These are phyloP conservation scores for Trichosporon sp. DNA, from an alignment of 1,284 basidiomycete genomes.

Conservation along the genomic window DNA sequence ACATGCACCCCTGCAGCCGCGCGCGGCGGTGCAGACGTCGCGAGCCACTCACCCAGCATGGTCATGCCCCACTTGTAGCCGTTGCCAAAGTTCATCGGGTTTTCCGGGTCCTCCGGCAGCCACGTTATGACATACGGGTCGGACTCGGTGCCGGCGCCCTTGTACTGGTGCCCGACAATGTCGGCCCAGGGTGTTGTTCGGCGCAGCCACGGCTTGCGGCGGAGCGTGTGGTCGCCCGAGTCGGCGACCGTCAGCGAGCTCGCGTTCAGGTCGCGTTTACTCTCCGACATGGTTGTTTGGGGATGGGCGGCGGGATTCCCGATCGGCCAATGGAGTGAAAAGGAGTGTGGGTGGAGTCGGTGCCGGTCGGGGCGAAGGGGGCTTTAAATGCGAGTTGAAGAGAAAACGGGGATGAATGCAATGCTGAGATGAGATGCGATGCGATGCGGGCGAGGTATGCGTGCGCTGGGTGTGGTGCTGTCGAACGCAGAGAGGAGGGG, in stretches of 20 bases:
- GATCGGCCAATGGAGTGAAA: neutral
- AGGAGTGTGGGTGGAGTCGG: neutral
- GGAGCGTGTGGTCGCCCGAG: conserved; percentile 7
- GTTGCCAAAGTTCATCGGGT: conserved; percentile 30
- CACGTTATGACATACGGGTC: conserved; percentile 49
- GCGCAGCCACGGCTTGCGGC: conserved; percentile 30
- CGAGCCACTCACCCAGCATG: conserved; percentile 13
- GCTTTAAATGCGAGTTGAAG: neutral
- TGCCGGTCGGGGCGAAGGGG: neutral
- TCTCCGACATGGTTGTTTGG: neutral
- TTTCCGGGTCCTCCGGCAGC: conserved; percentile 20
- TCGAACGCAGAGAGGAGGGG: neutral
- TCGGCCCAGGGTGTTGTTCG: conserved; percentile 42
- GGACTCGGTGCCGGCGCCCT: conserved; percentile 44
- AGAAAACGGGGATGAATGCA: neutral
- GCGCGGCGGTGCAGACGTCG: neutral
- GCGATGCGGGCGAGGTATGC: neutral
- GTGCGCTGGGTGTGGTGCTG: neutral
- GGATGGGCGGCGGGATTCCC: neutral
- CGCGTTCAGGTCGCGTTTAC: neutral
- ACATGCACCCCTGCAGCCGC: neutral
- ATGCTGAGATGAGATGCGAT: neutral
- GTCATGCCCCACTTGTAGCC: conserved; percentile 37
- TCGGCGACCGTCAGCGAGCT: neutral
- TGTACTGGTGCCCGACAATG: conserved; percentile 44